Conservation (phyloP, 768 basidiomycete genomes). For the Leccinellum rugosiceps region DNA sequence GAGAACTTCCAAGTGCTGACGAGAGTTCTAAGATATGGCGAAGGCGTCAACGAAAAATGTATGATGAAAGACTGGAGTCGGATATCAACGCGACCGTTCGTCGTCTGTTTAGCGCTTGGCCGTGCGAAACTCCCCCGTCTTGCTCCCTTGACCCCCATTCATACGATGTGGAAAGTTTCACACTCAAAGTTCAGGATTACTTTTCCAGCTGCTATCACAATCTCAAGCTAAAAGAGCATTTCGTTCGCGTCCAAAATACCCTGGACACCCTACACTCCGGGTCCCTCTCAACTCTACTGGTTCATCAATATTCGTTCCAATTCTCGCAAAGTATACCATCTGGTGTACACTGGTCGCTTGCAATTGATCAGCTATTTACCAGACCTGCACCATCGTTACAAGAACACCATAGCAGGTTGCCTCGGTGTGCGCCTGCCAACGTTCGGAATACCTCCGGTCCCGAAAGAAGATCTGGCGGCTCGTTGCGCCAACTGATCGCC, state of each 20-base stretch:
- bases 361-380: background rate
- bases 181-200: background rate
- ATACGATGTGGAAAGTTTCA: slow-evolving; percentile 7
- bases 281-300: background rate
- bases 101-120: slow-evolving; percentile 15
- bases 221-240: slow-evolving; percentile 11
- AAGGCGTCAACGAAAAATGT: slow-evolving; percentile 8
- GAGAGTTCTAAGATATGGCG: slow-evolving; percentile 1
- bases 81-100: slow-evolving; percentile 3
- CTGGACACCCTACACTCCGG: background rate
- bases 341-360: background rate
- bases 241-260: background rate
- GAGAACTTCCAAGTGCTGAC: background rate
- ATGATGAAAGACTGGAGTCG: background rate
- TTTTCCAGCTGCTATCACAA: slow-evolving; percentile 22
- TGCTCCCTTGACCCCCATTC: background rate
- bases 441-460: background rate
- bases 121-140: slow-evolving; percentile 13
- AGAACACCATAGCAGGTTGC: background rate
- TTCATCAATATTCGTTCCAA: background rate
- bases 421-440: background rate
- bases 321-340: background rate
- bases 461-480: background rate
- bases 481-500: slow-evolving; percentile 3
- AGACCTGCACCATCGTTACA: background rate